Evolutionary conservation across 208 protist species (phyloP), one percentile per base, ranked within the genome.

Genomic region (Vickermania ingenoplastis): DNA sequence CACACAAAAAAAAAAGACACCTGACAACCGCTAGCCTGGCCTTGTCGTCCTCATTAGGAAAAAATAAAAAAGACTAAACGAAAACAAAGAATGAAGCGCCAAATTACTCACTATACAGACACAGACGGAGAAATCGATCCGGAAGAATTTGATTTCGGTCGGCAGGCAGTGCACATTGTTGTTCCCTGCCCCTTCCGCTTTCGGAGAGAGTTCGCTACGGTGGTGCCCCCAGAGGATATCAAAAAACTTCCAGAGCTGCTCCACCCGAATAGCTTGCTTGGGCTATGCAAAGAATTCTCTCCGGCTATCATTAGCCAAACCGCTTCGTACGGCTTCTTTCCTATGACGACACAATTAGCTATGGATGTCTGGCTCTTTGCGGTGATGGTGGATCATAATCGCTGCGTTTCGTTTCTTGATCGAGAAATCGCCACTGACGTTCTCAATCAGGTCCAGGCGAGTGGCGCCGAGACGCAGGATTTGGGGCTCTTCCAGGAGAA

Each of bases 401-500:
- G 36, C 17, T 45, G 36, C 36, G 36, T 45, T 45, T 45, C 11
- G 11, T 45, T 45, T 45, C 17, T 45, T 7, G 36, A 45, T 45
- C 7, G 17, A 45, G 17, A 45, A n/a, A 17, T 45, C 17, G 36
- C 17, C 17, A n/a, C 36, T 7, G 36, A 45, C 17, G 7, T 17
- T 17, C 17, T 45, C 11, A 7, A 17, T 7, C 11, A 7, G 36
- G 7, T 7, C 36, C 36, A 17, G 36, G 17, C 36, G 17, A 45
- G 17, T 7, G 11, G 17, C 11, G 36, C 7, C 17, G 36, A 45
- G 36, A 45, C 36, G 17, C 36, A 45, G 11, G 36, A 17, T 17
- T n/a, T n/a, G n/a, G 36, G 36, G 7, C 11, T 55, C 0, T 77
- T 81, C 60, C 24, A 59, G 1, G 31, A 53, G 4, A 27, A 59